These are phyloP conservation scores for Curvularia sp. DNA, from an alignment of 2,329 filamentous ascomycete species.

Conservation along the genomic window DNA sequence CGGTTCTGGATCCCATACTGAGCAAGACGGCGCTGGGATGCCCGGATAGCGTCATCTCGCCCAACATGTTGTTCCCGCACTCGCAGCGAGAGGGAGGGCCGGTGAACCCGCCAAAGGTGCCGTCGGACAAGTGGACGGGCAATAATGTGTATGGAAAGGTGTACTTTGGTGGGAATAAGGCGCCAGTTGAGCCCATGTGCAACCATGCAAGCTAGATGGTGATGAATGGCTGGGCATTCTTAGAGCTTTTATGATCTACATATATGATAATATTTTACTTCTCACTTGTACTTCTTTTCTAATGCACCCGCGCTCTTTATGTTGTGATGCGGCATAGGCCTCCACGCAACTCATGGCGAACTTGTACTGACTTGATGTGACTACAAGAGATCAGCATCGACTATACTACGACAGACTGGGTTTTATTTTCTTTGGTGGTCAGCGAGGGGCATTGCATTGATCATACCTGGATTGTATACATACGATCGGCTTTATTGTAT, in stretches of 20 bases:
- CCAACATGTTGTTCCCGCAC: constrained; percentile 43
- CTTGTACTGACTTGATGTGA: too few relatives aligned
- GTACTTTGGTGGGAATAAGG: constrained; percentile 34
- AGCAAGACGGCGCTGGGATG: constrained; percentile 45
- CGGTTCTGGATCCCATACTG: constrained; percentile 41
- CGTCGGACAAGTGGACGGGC: constrained; percentile 35
- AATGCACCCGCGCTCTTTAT: too few relatives aligned
- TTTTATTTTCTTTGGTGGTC: too few relatives aligned
- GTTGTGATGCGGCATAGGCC: too few relatives aligned
- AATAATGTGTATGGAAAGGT: constrained; percentile 49
- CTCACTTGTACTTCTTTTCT: not conserved
- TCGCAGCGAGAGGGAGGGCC: constrained; percentile 39
- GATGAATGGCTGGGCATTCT: not conserved
- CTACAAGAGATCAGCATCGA: too few relatives aligned
- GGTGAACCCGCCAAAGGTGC: constrained; percentile 30
- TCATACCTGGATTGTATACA: too few relatives aligned
- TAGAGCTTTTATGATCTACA: not conserved
- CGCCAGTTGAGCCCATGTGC: constrained; percentile 33
- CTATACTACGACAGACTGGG: too few relatives aligned
- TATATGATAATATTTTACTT: not conserved
- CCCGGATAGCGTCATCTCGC: constrained; percentile 33
- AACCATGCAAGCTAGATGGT: constrained; percentile 1
- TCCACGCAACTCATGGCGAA: too few relatives aligned
- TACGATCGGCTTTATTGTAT: not conserved
- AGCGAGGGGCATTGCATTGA: too few relatives aligned